Base-by-base conservation (phyloP, 352 stramenopile genomes). In the Phytopythium sindhum region DNA sequence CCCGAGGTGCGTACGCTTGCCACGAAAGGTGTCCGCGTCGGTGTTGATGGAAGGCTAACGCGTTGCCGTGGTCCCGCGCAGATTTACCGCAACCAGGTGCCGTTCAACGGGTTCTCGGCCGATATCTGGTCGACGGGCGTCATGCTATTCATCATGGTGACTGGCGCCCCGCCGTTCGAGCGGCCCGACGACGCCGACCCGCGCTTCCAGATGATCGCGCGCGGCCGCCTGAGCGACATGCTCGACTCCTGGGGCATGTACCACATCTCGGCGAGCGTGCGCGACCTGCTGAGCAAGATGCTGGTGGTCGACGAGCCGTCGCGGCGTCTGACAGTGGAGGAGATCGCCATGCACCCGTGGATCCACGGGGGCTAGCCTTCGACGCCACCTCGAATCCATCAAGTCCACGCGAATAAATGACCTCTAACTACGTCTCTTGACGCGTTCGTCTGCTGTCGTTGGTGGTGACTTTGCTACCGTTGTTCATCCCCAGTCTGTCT, bases 141-240 rank as follows among this genome's bases (percentile, higher is more conserved):
- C 54, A 96, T 98, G 75, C 70, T 98, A 35, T 98, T 98, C 78
- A 98, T 98, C 73, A 97, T 98, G 86, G 74, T 98, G 42, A 97
- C 93, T 1, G 93, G 91, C 21, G 90, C 93, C 26, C 93, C 93
- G 44, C 94, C 94, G 31, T 98, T 98, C 56, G 88, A 96, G 61
- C 83, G 86, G 4, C 84, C 86, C 19, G 81, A 93, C 57, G 81
- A 93, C 56, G 84, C 80, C 2, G 86, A 95, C 51, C 78, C 86
- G 60, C 84, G 83, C 26, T 93, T 93, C 70, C 81, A 93, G 65
- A 95, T 95, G 86, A 91, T 95, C 60, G 80, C 86, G 24, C 73
- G 81, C 29, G 86, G 86, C 24, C 77, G 85, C 48, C 70, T 95
- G 75, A 80, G 75, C 68, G 86, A 95, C 42, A 95, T 95, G 86